Percentiles rank a stretch among this genome's conserved stretches.
Evolutionary conservation across 768 basidiomycete genomes (phyloP).

Genomic region (Pleurotus giganteus): DNA sequence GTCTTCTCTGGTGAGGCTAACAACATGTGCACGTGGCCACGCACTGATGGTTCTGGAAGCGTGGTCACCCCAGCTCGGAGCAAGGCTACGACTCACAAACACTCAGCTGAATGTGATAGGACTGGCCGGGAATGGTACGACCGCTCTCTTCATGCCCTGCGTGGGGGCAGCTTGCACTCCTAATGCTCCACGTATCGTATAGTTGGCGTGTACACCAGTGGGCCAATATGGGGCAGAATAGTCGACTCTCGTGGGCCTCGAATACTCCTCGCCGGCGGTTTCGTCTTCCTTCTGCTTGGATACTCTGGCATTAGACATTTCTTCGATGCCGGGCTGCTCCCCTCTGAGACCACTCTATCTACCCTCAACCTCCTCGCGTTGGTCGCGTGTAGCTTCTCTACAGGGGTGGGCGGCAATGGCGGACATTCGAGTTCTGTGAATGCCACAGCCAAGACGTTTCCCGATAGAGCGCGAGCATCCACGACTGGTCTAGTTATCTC

Average conservation of each 20-base stretch:
- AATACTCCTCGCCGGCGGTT: slow-evolving; percentile 59
- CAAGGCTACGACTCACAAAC: slow-evolving; percentile 71
- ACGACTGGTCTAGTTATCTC: slow-evolving; percentile 79
- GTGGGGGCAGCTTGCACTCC: not conserved
- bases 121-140: slow-evolving; percentile 72
- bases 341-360: slow-evolving; percentile 33
- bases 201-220: slow-evolving; percentile 75
- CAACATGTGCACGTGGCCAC: not conserved
- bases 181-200: not conserved
- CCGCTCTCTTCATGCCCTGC: not conserved
- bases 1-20: slow-evolving; percentile 41
- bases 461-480: slow-evolving; percentile 70
- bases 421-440: slow-evolving; percentile 74
- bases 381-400: slow-evolving; percentile 63
- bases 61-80: slow-evolving; percentile 84
- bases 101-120: slow-evolving; percentile 83
- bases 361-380: slow-evolving; percentile 47
- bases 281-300: slow-evolving; percentile 60
- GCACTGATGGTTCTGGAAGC: slow-evolving; percentile 36
- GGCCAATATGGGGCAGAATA: slow-evolving; percentile 77
- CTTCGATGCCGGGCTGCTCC: slow-evolving; percentile 53
- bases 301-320: slow-evolving; percentile 74
- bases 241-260: slow-evolving; percentile 75
- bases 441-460: slow-evolving; percentile 80
- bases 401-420: slow-evolving; percentile 75